Evolutionary conservation across 805 yeast genomes (phyloP).

Genomic region (Hanseniaspora meyeri): DNA sequence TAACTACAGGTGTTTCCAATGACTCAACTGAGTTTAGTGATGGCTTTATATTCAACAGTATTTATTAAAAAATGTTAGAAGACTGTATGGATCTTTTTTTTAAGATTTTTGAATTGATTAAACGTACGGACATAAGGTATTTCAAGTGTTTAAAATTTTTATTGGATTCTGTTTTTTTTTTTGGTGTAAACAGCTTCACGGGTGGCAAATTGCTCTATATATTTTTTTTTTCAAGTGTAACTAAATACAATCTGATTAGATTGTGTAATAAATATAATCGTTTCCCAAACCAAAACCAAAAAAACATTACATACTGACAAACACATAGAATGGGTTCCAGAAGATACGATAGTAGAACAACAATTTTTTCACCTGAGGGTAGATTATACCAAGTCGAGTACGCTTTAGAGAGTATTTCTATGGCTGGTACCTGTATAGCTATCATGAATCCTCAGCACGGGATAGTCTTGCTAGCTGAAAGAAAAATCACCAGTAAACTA

Average conservation of each 20-base stretch:
- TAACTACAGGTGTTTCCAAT: neutral
- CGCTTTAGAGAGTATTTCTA: slow-evolving; percentile 93
- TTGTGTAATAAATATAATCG: too few species aligned
- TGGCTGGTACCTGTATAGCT: slow-evolving; percentile 94
- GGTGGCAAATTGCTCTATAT: neutral
- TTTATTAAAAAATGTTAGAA: neutral
- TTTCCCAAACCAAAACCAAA: neutral
- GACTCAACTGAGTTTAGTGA: neutral
- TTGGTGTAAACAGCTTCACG: neutral
- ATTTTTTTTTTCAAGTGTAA: neutral
- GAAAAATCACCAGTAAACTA: slow-evolving; percentile 83
- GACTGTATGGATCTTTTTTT: neutral
- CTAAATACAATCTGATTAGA: too few species aligned
- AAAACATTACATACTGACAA: neutral
- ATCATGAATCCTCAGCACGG: slow-evolving; percentile 69
- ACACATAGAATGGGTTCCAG: slow-evolving; percentile 51
- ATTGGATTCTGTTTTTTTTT: neutral
- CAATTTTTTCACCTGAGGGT: slow-evolving; percentile 98
- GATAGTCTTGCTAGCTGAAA: slow-evolving; percentile 91
- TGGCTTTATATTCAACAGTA: slow-evolving; percentile 10
- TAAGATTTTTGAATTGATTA: neutral
- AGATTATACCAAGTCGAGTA: slow-evolving; percentile 94
- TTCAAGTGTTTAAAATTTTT: neutral
- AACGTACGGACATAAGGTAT: neutral
- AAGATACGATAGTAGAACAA: slow-evolving; percentile 98